phyloP scores from a whole-genome alignment of 305 asterid species.

The Fraxinus xanthoxyloides region DNA sequence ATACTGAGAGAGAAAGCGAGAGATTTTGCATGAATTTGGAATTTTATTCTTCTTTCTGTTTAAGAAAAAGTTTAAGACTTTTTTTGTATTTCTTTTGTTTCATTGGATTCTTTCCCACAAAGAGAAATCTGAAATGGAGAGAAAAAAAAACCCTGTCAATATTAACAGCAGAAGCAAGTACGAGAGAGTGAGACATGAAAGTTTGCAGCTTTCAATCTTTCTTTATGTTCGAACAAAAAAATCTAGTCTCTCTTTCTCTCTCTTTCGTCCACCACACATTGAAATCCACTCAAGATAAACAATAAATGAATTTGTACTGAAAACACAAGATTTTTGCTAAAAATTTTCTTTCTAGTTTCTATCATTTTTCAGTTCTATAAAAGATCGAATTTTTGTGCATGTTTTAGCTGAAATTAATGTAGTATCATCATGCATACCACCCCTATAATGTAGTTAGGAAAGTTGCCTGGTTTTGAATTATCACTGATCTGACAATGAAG shows the following conservation, averaged over 20 bases:
- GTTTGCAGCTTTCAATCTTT: slow-evolving; percentile 54
- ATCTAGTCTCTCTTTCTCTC: slow-evolving; percentile 15
- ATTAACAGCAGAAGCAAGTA: slow-evolving; percentile 43
- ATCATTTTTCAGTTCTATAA: neutral
- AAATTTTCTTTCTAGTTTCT: neutral
- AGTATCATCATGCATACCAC: neutral
- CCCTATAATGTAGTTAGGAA: neutral
- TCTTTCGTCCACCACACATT: slow-evolving; percentile 25
- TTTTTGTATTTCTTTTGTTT: slow-evolving; percentile 22
- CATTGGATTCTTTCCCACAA: slow-evolving; percentile 41
- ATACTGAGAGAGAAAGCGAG: neutral
- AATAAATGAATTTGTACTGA: neutral
- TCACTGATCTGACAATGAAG: neutral
- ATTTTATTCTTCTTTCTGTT: slow-evolving; percentile 15
- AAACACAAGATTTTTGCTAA: neutral
- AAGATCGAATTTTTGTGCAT: neutral
- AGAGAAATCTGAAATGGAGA: slow-evolving; percentile 62
- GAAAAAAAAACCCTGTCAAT: slow-evolving; percentile 35
- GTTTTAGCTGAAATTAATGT: neutral
- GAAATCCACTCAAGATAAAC: neutral
- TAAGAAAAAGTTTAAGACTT: slow-evolving; percentile 12
- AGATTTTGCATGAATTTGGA: slow-evolving; percentile 27
- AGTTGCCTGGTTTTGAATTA: neutral
- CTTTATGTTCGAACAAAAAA: neutral
- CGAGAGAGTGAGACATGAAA: slow-evolving; percentile 51